Conservation (phyloP, 2,329 filamentous ascomycete species). For the Calonectria naviculata region DNA sequence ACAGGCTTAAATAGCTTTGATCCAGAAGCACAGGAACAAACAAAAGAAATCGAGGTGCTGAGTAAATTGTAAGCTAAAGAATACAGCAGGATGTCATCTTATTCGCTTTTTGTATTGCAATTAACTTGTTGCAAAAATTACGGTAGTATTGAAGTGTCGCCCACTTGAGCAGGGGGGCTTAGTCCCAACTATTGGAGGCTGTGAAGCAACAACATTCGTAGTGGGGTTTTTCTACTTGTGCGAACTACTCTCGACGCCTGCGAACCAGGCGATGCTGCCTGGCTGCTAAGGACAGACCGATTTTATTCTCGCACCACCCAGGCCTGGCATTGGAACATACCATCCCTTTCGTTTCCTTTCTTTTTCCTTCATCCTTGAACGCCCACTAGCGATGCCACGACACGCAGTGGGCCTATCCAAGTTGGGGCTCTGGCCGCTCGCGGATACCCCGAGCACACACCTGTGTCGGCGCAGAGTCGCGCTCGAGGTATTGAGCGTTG, state of each 20-base stretch:
- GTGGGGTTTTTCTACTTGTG: not conserved
- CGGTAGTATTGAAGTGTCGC: not conserved
- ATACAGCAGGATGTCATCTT: not conserved
- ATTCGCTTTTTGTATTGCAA: not conserved
- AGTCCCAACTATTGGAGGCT: not conserved
- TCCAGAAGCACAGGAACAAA: not conserved
- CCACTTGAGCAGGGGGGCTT: not conserved
- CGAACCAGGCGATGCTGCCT: not conserved
- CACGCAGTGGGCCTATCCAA: not conserved
- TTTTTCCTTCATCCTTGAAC: not conserved
- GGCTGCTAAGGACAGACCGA: not conserved
- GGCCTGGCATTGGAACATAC: not conserved
- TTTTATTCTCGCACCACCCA: not conserved
- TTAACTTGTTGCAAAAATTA: not conserved
- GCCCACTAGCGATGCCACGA: not conserved
- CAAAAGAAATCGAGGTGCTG: not conserved
- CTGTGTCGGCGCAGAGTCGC: not conserved
- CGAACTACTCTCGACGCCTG: not conserved
- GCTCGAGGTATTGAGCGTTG: not conserved
- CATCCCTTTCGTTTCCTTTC: not conserved
- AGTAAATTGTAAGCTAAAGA: not conserved
- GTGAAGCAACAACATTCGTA: not conserved
- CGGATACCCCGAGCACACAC: not conserved
- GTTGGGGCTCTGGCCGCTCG: not conserved
- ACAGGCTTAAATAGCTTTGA: not conserved